Conservation (phyloP, 768 basidiomycete species). For the Pholiota microspora region DNA sequence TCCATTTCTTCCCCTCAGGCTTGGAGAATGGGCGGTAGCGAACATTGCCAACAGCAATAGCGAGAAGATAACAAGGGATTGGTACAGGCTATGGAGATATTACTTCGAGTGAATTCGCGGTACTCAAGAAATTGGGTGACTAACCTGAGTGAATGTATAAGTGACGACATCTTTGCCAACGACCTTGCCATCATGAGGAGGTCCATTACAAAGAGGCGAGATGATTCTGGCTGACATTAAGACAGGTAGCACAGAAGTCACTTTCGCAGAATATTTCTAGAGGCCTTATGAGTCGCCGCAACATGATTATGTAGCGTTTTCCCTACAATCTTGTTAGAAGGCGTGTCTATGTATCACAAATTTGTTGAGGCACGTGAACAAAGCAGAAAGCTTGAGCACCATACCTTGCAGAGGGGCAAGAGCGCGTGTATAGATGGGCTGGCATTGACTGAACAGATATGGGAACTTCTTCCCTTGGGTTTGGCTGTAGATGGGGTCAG, state of each 20-base stretch:
- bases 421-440: constrained; percentile 85
- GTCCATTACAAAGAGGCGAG: constrained; percentile 71
- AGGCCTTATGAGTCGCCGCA: not conserved
- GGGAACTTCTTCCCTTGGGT: constrained; percentile 85
- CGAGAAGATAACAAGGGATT: constrained; percentile 91
- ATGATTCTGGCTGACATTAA: constrained; percentile 82
- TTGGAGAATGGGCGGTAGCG: constrained; percentile 65
- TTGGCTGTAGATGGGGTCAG: constrained; percentile 43
- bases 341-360: constrained; percentile 55
- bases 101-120: not conserved
- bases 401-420: constrained; percentile 78
- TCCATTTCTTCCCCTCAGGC: constrained; percentile 69
- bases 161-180: constrained; percentile 72
- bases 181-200: constrained; percentile 67
- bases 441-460: constrained; percentile 91
- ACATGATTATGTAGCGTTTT: not conserved
- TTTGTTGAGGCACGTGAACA: too few relatives aligned
- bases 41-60: constrained; percentile 85
- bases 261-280: constrained; percentile 82
- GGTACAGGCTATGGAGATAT: constrained; percentile 57
- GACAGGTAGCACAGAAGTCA: constrained; percentile 78
- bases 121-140: constrained; percentile 13
- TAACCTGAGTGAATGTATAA: constrained; percentile 78
- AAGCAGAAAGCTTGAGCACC: not conserved
- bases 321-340: constrained; percentile 79